These are phyloP conservation scores for Blastobotrys terrestris DNA, from an alignment of 805 yeast genomes.

Conservation along the genomic window DNA sequence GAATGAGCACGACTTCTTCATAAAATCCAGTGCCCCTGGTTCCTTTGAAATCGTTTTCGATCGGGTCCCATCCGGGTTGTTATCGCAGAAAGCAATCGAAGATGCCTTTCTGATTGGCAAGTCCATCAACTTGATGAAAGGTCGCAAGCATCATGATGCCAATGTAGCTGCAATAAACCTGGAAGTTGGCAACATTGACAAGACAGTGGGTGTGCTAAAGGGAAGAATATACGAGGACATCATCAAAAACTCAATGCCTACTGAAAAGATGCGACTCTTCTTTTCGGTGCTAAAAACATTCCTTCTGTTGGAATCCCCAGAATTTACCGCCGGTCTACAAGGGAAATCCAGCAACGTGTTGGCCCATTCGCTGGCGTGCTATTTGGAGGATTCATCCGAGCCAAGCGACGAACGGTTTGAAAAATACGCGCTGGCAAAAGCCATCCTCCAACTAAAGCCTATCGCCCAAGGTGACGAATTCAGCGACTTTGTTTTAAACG, in stretches of 20 bases:
- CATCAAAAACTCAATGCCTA: conserved; percentile 10
- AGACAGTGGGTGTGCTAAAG: conserved; percentile 2
- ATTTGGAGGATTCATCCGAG: conserved; percentile 13
- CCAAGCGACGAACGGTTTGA: neutral
- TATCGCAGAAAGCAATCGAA: neutral
- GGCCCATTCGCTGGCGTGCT: conserved; percentile 1
- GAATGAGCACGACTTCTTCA: neutral
- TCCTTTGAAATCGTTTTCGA: neutral
- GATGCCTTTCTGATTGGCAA: conserved; percentile 16
- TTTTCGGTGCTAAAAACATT: conserved; percentile 14
- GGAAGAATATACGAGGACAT: conserved; percentile 13
- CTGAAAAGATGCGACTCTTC: conserved; percentile 4
- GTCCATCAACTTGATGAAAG: conserved; percentile 7
- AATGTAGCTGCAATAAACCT: neutral
- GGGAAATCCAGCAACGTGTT: conserved; percentile 6
- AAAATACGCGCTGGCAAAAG: neutral
- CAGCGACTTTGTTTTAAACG: conserved; percentile 16
- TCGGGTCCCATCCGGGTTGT: neutral
- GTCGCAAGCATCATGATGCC: neutral
- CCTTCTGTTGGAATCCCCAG: conserved; percentile 16
- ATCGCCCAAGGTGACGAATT: conserved; percentile 7
- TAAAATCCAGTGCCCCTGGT: neutral
- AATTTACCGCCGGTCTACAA: conserved; percentile 7
- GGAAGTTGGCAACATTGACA: neutral
- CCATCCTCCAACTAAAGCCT: conserved; percentile 1